These are phyloP conservation scores for Saturnispora quitensis DNA, from an alignment of 805 yeast genomes.

Conservation along the genomic window DNA sequence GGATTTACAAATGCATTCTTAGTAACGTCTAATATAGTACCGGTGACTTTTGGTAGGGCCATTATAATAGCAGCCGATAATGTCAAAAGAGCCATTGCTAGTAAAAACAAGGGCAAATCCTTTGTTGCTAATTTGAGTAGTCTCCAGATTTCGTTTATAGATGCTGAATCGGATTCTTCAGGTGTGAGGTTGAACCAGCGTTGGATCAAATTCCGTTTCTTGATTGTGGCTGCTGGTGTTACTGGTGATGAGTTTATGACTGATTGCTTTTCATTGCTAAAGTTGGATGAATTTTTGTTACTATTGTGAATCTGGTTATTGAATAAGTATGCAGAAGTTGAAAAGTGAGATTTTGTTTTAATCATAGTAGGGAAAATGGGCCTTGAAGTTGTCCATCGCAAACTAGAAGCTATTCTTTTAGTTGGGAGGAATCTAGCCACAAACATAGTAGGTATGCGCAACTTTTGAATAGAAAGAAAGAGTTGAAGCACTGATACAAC, in stretches of 20 bases:
- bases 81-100: conserved; percentile 37
- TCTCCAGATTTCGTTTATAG: conserved; percentile 31
- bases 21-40: conserved; percentile 43
- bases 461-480: not conserved
- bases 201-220: conserved; percentile 7
- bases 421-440: not conserved
- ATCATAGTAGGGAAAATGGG: not conserved
- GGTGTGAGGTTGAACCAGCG: conserved; percentile 24
- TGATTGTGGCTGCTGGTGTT: not conserved
- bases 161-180: conserved; percentile 27
- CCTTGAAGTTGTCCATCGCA: not conserved
- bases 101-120: conserved; percentile 35
- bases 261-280: not conserved
- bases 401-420: not conserved
- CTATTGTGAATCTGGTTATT: not conserved
- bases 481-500: not conserved
- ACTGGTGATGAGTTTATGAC: not conserved
- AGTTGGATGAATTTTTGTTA: not conserved
- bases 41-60: conserved; percentile 49
- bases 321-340: not conserved
- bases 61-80: conserved; percentile 42
- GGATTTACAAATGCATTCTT: conserved; percentile 15
- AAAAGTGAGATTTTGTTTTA: not conserved
- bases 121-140: conserved; percentile 34
- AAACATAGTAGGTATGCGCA: not conserved